Evolutionary conservation across 352 stramenopile genomes (phyloP).

Genomic region (Pythium utonaiense): DNA sequence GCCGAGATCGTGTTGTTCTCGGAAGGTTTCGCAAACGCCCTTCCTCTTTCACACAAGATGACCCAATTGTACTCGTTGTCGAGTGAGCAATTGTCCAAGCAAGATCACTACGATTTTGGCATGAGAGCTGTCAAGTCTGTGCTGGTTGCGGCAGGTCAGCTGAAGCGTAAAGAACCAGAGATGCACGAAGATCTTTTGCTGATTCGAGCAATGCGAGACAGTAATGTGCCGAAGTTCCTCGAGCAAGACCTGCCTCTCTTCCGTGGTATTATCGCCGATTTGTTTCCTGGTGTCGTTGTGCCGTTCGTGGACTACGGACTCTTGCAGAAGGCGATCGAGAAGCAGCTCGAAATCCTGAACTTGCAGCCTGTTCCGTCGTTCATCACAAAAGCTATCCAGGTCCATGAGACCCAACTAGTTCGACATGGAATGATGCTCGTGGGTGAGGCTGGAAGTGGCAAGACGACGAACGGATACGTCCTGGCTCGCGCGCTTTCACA

Average conservation of each 20-base stretch:
- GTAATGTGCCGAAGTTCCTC: constrained; percentile 95
- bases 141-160: constrained; percentile 90
- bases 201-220: constrained; percentile 95
- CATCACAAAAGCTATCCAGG: constrained; percentile 86
- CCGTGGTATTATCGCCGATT: constrained; percentile 91
- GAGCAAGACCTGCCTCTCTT: constrained; percentile 94
- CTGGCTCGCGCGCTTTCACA: constrained; percentile 69
- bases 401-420: constrained; percentile 90
- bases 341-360: constrained; percentile 66
- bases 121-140: constrained; percentile 94
- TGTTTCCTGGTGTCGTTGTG: constrained; percentile 93
- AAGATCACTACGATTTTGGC: constrained; percentile 94
- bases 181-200: constrained; percentile 93
- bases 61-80: constrained; percentile 91
- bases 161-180: constrained; percentile 93
- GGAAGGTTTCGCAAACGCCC: constrained; percentile 91
- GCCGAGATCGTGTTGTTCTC: constrained; percentile 95
- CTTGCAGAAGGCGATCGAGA: constrained; percentile 87
- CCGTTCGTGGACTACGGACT: constrained; percentile 93
- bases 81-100: constrained; percentile 92
- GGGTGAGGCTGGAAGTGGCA: constrained; percentile 87
- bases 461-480: constrained; percentile 84
- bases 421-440: constrained; percentile 95
- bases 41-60: constrained; percentile 93
- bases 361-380: constrained; percentile 85